Percentiles rank a stretch among this genome's conserved stretches.
These are phyloP conservation scores for Populus hybrid DNA, from an alignment of 441 rosid genomes.

Conservation along the genomic window DNA sequence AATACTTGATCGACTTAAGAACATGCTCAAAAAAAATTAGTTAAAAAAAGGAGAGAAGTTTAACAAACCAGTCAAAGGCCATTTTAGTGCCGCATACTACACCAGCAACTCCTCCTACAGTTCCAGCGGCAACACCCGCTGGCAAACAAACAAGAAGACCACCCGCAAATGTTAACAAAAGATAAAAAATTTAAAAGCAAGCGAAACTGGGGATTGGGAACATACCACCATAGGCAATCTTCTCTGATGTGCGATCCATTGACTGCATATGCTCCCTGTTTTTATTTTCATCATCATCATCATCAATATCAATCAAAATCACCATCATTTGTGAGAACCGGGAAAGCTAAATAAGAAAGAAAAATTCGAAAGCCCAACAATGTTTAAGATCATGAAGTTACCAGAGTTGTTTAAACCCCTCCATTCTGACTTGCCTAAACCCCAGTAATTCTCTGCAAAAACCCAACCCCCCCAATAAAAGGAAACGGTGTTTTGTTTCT, in stretches of 20 bases:
- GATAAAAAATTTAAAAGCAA: neutral
- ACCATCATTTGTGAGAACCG: neutral
- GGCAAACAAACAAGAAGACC: neutral
- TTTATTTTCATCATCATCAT: neutral
- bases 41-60: too few relatives aligned
- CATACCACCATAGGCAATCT: slow-evolving; percentile 17
- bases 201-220: neutral
- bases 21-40: too few relatives aligned
- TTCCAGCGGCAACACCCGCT: too few relatives aligned
- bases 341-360: neutral
- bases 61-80: too few relatives aligned
- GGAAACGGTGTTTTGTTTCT: too few relatives aligned
- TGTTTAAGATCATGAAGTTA: neutral
- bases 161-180: neutral
- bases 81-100: too few relatives aligned
- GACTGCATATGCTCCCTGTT: slow-evolving; percentile 3
- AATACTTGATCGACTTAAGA: too few relatives aligned
- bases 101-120: too few relatives aligned
- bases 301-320: neutral
- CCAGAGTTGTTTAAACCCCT: neutral
- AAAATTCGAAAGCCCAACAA: neutral
- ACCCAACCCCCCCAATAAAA: too few relatives aligned
- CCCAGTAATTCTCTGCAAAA: neutral
- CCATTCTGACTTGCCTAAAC: neutral
- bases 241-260: slow-evolving; percentile 20